Evolutionary conservation across 495 filamentous ascomycete species (phyloP).

Genomic region (Aspergillus bridgeri): DNA sequence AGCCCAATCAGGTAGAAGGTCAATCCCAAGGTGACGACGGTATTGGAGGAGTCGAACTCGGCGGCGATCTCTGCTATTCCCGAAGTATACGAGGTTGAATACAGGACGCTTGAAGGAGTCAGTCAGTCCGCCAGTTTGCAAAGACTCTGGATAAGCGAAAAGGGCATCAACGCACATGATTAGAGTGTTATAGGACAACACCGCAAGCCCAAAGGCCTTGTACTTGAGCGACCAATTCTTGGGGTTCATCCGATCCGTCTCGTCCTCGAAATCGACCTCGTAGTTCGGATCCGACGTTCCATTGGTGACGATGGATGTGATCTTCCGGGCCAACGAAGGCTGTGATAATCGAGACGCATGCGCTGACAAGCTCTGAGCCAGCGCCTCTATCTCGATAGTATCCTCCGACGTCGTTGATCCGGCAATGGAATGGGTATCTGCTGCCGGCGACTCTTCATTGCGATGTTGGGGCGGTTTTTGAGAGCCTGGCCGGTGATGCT

Average conservation of each 20-base stretch:
- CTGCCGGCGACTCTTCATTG: slow-evolving; percentile 15
- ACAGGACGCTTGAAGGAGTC: slow-evolving; percentile 57
- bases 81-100: slow-evolving; percentile 60
- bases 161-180: slow-evolving; percentile 48
- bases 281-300: slow-evolving; percentile 61
- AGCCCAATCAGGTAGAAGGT: slow-evolving; percentile 68
- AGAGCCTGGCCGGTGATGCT: slow-evolving; percentile 13
- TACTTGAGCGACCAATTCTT: slow-evolving; percentile 71
- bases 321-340: slow-evolving; percentile 30
- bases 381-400: slow-evolving; percentile 24
- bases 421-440: slow-evolving; percentile 25
- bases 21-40: slow-evolving; percentile 66
- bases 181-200: slow-evolving; percentile 70
- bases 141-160: background rate
- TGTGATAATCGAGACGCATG: slow-evolving; percentile 22
- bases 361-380: slow-evolving; percentile 28
- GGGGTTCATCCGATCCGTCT: slow-evolving; percentile 66
- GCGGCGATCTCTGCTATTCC: slow-evolving; percentile 23
- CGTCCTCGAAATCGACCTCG: slow-evolving; percentile 70
- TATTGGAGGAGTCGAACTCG: slow-evolving; percentile 59
- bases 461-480: slow-evolving; percentile 26
- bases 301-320: slow-evolving; percentile 55
- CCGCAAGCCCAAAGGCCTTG: slow-evolving; percentile 57
- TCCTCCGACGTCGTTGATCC: slow-evolving; percentile 32
- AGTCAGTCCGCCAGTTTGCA: background rate